Evolutionary conservation across 208 protist genomes (phyloP).

Genomic region (Vickermania ingenoplastis): DNA sequence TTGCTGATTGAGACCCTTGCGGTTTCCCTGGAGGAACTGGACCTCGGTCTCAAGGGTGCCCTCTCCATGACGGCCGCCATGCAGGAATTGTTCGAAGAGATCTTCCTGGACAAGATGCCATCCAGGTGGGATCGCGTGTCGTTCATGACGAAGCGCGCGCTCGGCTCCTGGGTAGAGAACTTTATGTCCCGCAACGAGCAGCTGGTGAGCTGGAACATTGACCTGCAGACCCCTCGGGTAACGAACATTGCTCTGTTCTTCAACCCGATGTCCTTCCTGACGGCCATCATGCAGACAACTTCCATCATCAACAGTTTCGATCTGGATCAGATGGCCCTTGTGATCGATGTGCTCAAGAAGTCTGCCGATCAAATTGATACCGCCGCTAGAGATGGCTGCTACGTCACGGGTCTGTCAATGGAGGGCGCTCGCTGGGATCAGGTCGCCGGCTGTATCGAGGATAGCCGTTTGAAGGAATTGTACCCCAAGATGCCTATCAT

Average conservation of each 20-base stretch:
- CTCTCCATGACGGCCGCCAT: conserved; percentile 90
- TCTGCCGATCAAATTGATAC: conserved; percentile 90
- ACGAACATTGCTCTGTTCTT: conserved; percentile 96
- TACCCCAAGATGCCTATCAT: conserved; percentile 94
- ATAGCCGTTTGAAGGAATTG: conserved; percentile 91
- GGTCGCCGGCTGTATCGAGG: conserved; percentile 78
- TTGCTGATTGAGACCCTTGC: conserved; percentile 88
- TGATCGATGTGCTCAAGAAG: conserved; percentile 95
- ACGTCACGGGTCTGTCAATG: conserved; percentile 94
- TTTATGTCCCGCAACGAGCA: conserved; percentile 92
- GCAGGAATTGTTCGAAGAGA: conserved; percentile 89
- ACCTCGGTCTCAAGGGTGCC: conserved; percentile 93
- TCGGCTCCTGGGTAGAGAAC: conserved; percentile 95
- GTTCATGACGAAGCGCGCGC: conserved; percentile 92
- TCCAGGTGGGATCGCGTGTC: conserved; percentile 91
- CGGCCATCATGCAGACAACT: conserved; percentile 97
- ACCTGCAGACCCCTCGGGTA: conserved; percentile 91
- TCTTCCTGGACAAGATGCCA: conserved; percentile 92
- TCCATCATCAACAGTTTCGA: conserved; percentile 96
- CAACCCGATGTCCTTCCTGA: conserved; percentile 99
- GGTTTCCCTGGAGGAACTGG: conserved; percentile 93
- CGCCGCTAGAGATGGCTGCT: conserved; percentile 94
- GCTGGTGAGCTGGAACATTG: conserved; percentile 89
- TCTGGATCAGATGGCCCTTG: conserved; percentile 94
- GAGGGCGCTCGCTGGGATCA: conserved; percentile 97